Evolutionary conservation across 371 early-diverging fungal species (phyloP), one percentile per base, ranked within the genome.

Genomic region (Circinella minor): DNA sequence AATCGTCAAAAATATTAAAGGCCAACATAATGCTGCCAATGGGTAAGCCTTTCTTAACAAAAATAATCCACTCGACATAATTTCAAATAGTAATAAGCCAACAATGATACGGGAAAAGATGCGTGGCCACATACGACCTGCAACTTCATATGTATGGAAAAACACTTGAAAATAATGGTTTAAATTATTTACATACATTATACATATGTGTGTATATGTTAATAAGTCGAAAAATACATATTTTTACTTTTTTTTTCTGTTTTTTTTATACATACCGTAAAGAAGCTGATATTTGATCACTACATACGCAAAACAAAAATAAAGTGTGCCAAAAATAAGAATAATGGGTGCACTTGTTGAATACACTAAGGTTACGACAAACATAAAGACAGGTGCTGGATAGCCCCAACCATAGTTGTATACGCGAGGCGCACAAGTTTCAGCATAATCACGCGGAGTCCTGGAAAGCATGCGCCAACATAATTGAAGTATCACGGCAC

Each of bases 301-400:
- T 27, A 93, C 81, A 69, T 90, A 93, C 3, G 89, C 87, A 63
- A 93, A 76, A 46, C 83, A 78, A 72, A 86, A 95, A 76, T 91
- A 95, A n/a, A 92, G 74, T 10, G 90, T 84, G 14, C 92, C 92
- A 71, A 94, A 91, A 0, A 91, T 83, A 34, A 93, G 77, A 59
- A 94, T 91, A 11, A 94, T 77, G 4, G 95, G 95, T n/a, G 91
- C 84, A 15, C 94, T 92, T 36, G 89, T 90, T n/a, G 92, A 90
- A 81, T 95, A 95, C 7, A 90, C 85, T 71, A 94, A 65, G 36
- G 92, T 87, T 7, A 94, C 88, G 27, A 89, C 87, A 74, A 93
- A 94, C 59, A 95, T 82, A 36, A 95, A 85, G 34, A 92, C 84
- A 46, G 90, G 91, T 9, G 85, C 79, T 14, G 91, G 90, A 66